Evolutionary conservation across 345 rosid species (phyloP).

Genomic region (Hypericum androsaemum): DNA sequence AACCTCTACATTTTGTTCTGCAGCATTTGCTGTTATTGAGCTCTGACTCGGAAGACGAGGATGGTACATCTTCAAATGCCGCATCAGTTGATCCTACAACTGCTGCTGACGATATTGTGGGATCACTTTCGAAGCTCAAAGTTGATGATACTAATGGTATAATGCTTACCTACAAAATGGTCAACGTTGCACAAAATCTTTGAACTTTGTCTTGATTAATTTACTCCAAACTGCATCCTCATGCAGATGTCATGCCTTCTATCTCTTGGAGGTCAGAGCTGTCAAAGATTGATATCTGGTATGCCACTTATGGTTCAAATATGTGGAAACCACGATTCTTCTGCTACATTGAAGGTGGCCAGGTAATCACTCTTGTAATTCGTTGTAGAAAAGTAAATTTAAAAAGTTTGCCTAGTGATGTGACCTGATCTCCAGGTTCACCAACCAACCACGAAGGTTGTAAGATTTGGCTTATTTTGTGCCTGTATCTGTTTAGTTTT

Average conservation of each 20-base stretch:
- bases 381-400: no score
- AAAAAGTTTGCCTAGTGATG: no score
- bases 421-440: no score
- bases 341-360: conserved; percentile 82
- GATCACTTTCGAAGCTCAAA: conserved; percentile 48
- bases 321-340: conserved; percentile 75
- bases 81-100: conserved; percentile 18
- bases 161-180: conserved; percentile 2
- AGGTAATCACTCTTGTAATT: conserved; percentile 29
- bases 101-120: conserved; percentile 27
- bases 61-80: conserved; percentile 12
- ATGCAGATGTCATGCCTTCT: conserved; percentile 16
- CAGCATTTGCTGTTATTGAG: conserved; percentile 38
- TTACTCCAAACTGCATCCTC: conserved; percentile 16
- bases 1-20: conserved; percentile 9
- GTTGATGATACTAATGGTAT: conserved; percentile 38
- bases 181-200: background rate
- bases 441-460: background rate
- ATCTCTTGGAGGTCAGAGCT: conserved; percentile 56
- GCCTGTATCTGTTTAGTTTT: background rate
- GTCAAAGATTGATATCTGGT: conserved; percentile 62
- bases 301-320: conserved; percentile 78
- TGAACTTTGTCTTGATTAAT: background rate
- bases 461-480: background rate
- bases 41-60: conserved; percentile 58